A percentile compares a stretch with the other conserved stretches of the same genome.
Conservation (phyloP, 345 rosid genomes). For the Eucalyptus tenuipes region DNA sequence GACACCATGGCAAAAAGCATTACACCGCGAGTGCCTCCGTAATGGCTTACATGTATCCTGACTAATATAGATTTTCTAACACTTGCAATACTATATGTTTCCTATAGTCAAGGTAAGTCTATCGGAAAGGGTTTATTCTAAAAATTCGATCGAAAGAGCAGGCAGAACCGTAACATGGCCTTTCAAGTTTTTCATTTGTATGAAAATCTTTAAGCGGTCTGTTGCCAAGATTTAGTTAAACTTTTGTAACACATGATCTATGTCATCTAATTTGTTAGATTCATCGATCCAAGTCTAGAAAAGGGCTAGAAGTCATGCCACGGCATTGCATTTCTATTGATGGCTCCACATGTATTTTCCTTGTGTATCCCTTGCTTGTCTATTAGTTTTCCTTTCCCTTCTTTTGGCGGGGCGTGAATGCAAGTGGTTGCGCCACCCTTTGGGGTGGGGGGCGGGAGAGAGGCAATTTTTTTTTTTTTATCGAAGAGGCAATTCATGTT, state of each 20-base stretch:
- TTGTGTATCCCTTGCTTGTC: neutral
- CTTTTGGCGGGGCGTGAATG: neutral
- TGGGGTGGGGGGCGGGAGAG: neutral
- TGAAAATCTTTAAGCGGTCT: neutral
- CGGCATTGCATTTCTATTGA: neutral
- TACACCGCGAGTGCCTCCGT: rapidly evolving
- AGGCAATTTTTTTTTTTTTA: rapidly evolving
- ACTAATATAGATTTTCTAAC: too few relatives aligned
- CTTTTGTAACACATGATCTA: neutral
- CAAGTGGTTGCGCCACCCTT: neutral
- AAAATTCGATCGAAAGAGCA: too few relatives aligned
- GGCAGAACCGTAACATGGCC: too few relatives aligned
- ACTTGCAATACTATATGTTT: too few relatives aligned
- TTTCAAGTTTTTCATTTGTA: neutral
- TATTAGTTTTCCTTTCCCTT: neutral
- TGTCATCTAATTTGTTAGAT: neutral
- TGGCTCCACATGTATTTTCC: neutral
- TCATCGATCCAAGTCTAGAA: neutral
- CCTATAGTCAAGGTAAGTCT: too few relatives aligned
- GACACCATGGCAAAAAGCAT: too few relatives aligned
- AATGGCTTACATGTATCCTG: too few relatives aligned
- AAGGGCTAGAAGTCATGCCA: neutral
- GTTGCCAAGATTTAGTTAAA: neutral
- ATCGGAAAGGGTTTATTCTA: too few relatives aligned
- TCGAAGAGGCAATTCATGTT: neutral